Base-by-base conservation (phyloP, 495 filamentous ascomycete genomes). In the Pseudoneurospora amorphoporcata region DNA sequence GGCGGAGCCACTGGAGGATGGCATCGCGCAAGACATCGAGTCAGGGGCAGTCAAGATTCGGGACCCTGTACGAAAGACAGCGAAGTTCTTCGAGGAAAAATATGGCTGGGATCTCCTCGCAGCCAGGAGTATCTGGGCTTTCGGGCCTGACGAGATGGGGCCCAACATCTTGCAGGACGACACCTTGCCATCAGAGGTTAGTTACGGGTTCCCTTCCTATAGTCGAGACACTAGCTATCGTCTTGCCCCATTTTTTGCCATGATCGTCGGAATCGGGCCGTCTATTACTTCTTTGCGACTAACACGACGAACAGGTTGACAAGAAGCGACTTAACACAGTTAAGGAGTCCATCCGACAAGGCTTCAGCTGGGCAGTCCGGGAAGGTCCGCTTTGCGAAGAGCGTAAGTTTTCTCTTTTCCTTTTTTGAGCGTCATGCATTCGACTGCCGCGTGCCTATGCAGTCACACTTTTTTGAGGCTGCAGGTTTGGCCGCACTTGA, bases 311-410 rank as follows among this genome's bases (percentile, higher is more conserved):
- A 8, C 70, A 93, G 83, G 91, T 97, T 73, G 93, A 98, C 82
- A 95, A 94, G 82, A 94, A 94, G 79, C 85, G 93, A 29, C 87
- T 98, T n/a, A 88, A 90, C 71, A 90, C 89, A 42, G 94, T 96
- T 65, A 90, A 94, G 71, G 95, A 98, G 79, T 93, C 91, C 16
- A 92, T 99, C 74, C 90, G 91, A 3, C 96, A 98, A 82, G 95
- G 95, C 17, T 99, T 99, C 82, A 92, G 89, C 78, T 99, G 95
- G 95, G 95, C 92, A 45, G 91, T 94, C 23, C 87, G 96, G 72
- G 95, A 99, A 87, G 95, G 95, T 9, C 95, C 95, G 23, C 84
- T 99, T 12, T 99, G 95, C 85, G 95, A 99, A 92, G 95, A 99
- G 85, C 95, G 92, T 95, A 85, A 89, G 92, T 90, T 65, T 43